phyloP scores from a whole-genome alignment of 1,284 basidiomycete genomes.

The Polyporus tsugae region DNA sequence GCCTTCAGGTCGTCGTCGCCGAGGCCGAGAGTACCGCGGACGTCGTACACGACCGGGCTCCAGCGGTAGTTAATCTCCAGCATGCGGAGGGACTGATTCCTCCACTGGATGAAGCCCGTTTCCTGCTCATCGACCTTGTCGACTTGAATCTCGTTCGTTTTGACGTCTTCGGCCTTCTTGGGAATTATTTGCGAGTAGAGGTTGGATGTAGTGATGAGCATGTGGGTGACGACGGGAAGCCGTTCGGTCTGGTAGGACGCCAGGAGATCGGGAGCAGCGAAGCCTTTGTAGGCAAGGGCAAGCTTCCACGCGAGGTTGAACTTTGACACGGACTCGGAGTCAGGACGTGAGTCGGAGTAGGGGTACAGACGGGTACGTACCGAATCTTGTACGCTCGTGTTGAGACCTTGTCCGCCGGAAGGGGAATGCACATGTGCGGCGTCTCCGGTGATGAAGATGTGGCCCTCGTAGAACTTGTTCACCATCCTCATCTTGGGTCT shows the following conservation, averaged over 20 bases:
- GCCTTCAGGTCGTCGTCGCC: constrained; percentile 21
- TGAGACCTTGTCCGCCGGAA: constrained; percentile 43
- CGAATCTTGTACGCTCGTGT: constrained; percentile 39
- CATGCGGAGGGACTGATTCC: constrained; percentile 40
- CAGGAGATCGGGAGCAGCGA: constrained; percentile 36
- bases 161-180: constrained; percentile 1
- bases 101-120: too few species aligned
- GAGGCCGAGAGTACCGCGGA: constrained; percentile 28
- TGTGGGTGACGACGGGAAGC: constrained; percentile 38
- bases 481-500: constrained; percentile 51
- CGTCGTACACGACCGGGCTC: constrained; percentile 55
- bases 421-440: constrained; percentile 43
- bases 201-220: constrained; percentile 35
- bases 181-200: constrained; percentile 10
- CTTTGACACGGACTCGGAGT: constrained; percentile 16
- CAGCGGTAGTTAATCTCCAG: constrained; percentile 58
- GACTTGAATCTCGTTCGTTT: too few species aligned
- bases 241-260: constrained; percentile 39
- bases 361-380: constrained; percentile 15
- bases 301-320: constrained; percentile 47
- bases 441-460: constrained; percentile 47
- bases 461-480: constrained; percentile 44
- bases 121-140: too few species aligned
- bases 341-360: not conserved
- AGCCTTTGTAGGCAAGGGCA: constrained; percentile 39